These are phyloP conservation scores for Podila epigama DNA, from an alignment of 192 early-diverging fungal species.

Conservation along the genomic window DNA sequence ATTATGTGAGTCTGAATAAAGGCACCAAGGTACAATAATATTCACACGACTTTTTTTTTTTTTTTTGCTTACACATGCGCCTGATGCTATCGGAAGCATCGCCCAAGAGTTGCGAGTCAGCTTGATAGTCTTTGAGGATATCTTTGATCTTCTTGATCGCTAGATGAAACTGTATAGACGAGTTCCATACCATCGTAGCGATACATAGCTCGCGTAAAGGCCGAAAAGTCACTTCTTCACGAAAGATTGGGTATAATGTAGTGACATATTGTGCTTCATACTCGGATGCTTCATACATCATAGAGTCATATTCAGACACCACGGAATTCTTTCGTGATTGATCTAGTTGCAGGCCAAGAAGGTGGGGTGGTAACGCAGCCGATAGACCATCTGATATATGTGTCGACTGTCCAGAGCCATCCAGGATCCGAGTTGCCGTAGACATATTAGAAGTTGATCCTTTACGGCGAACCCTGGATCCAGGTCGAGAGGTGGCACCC, in stretches of 20 bases:
- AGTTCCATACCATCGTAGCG: conserved; percentile 47
- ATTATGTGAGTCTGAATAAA: too few relatives aligned
- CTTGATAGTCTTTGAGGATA: conserved; percentile 38
- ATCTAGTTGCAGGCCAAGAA: conserved; percentile 30
- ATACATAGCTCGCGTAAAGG: conserved; percentile 44
- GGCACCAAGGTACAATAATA: too few relatives aligned
- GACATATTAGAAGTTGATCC: conserved; percentile 21
- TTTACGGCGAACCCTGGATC: conserved; percentile 33
- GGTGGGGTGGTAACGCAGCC: conserved; percentile 13
- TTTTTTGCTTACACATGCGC: conserved; percentile 26
- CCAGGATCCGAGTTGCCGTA: conserved; percentile 19
- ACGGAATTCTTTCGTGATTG: conserved; percentile 45
- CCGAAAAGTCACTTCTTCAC: conserved; percentile 41
- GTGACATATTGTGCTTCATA: conserved; percentile 46
- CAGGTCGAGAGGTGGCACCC: conserved; percentile 24
- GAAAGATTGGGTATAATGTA: conserved; percentile 41
- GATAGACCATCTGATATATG: conserved; percentile 7
- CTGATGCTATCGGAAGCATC: conserved; percentile 23
- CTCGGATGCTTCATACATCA: conserved; percentile 37
- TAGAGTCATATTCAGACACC: conserved; percentile 38
- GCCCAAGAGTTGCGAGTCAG: conserved; percentile 20
- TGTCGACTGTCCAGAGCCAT: conserved; percentile 1
- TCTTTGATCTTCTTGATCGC: conserved; percentile 46
- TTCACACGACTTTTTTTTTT: too few relatives aligned
- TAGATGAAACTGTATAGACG: conserved; percentile 44